Conservation (phyloP, 129 eudicot species). For the Apium graveolens region DNA sequence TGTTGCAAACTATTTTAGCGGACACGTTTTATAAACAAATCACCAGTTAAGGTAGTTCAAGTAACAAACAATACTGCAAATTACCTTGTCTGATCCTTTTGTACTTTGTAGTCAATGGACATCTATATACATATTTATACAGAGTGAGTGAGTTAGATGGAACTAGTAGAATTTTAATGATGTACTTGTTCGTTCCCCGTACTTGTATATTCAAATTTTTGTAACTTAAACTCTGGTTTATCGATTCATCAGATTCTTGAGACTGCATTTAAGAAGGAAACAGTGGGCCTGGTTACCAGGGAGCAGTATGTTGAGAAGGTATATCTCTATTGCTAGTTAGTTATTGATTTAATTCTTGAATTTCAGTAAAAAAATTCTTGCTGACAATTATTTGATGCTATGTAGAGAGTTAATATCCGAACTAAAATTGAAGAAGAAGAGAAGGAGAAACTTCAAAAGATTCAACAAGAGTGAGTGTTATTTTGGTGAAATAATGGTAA, state of each 20-base stretch:
- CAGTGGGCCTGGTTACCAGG: conserved; percentile 90
- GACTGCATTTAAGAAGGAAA: conserved; percentile 99
- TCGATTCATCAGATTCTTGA: conserved; percentile 61
- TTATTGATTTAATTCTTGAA: background rate
- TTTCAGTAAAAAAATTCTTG: background rate
- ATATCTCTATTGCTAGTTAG: background rate
- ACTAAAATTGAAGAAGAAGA: conserved; percentile 94
- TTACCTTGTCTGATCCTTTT: background rate
- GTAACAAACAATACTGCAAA: too few relatives aligned
- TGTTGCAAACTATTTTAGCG: too few relatives aligned
- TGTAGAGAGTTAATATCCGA: conserved; percentile 84
- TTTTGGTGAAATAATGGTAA: background rate
- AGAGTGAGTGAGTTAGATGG: background rate
- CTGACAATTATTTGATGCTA: conserved; percentile 3
- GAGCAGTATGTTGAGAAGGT: conserved; percentile 98
- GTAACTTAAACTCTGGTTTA: background rate
- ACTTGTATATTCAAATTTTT: background rate
- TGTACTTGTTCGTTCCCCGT: too few relatives aligned
- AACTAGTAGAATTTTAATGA: background rate
- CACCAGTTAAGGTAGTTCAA: too few relatives aligned
- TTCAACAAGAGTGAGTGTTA: conserved; percentile 88
- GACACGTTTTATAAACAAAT: too few relatives aligned
- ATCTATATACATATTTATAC: too few relatives aligned
- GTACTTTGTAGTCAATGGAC: too few relatives aligned
- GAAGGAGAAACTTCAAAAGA: conserved; percentile 91